Conservation (phyloP, 1,139 yeast species). For the Protomyces gravidus region DNA sequence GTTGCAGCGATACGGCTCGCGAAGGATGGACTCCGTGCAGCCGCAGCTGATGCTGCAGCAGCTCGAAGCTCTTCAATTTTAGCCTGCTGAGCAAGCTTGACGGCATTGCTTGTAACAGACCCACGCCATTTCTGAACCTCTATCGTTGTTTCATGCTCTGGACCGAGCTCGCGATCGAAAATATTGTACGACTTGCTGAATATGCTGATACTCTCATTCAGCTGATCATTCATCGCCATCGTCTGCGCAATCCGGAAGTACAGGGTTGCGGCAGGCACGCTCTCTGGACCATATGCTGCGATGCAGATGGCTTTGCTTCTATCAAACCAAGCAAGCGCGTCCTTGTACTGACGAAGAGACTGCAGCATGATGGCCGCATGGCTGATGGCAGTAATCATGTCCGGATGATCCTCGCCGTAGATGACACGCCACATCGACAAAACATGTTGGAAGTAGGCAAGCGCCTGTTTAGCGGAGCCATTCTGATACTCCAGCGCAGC, state of each 20-base stretch:
- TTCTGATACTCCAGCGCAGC: constrained; percentile 66
- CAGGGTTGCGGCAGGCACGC: constrained; percentile 57
- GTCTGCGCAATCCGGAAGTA: constrained; percentile 66
- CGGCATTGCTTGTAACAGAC: constrained; percentile 45
- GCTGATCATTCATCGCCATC: constrained; percentile 52
- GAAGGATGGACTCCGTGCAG: neutral
- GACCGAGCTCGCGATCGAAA: constrained; percentile 57
- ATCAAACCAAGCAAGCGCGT: constrained; percentile 51
- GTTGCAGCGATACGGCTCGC: neutral
- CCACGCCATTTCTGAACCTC: constrained; percentile 63
- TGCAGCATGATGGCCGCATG: constrained; percentile 62
- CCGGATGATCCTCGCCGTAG: constrained; percentile 62
- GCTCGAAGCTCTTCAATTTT: constrained; percentile 9
- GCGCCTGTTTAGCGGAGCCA: constrained; percentile 57
- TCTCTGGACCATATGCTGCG: constrained; percentile 52
- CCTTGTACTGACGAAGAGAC: constrained; percentile 48
- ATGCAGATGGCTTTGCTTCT: constrained; percentile 50
- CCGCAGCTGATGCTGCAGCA: neutral
- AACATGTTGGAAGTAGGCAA: constrained; percentile 60
- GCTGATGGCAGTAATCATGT: constrained; percentile 59
- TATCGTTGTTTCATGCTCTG: constrained; percentile 56
- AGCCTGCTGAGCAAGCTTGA: constrained; percentile 36
- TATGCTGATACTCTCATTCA: constrained; percentile 53
- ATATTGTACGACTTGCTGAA: constrained; percentile 53
- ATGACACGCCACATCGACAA: constrained; percentile 54